A percentile compares a stretch with the other conserved stretches of the same genome.
These are phyloP conservation scores for Porcisia deanei DNA, from an alignment of 208 protist species.

Conservation along the genomic window DNA sequence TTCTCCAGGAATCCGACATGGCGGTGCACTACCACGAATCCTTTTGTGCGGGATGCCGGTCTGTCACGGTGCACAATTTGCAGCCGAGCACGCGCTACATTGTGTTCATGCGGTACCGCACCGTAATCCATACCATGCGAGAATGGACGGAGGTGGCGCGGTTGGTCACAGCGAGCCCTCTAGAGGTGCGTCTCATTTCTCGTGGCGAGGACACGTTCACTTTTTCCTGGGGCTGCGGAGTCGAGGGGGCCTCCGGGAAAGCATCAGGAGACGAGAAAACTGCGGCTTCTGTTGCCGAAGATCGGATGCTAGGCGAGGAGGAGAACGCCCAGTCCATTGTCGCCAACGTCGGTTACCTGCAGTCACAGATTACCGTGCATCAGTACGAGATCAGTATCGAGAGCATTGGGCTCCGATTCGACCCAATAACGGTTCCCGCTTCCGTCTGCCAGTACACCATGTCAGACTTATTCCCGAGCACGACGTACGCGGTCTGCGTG, in stretches of 20 bases:
- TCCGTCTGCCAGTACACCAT: constrained; percentile 48
- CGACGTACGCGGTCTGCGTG: constrained; percentile 73
- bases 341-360: constrained; percentile 21
- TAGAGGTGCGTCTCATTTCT: constrained; percentile 49
- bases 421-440: constrained; percentile 25
- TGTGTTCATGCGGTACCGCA: constrained; percentile 83
- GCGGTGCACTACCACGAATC: constrained; percentile 30
- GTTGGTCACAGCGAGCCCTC: constrained; percentile 75
- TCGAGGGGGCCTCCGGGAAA: neutral
- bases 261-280: constrained; percentile 16
- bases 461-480: constrained; percentile 61
- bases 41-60: constrained; percentile 49
- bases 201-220: constrained; percentile 86
- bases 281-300: neutral
- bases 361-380: constrained; percentile 26
- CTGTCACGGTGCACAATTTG: constrained; percentile 70
- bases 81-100: constrained; percentile 76
- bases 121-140: constrained; percentile 73
- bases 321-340: constrained; percentile 1
- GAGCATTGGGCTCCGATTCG: constrained; percentile 27
- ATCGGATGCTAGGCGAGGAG: constrained; percentile 4
- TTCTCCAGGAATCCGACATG: constrained; percentile 81
- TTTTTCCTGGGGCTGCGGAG: constrained; percentile 53
- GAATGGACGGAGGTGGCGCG: constrained; percentile 79
- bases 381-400: constrained; percentile 34